Evolutionary conservation across 2,329 filamentous ascomycete genomes (phyloP).

Genomic region (Neofusicoccum cordaticola): DNA sequence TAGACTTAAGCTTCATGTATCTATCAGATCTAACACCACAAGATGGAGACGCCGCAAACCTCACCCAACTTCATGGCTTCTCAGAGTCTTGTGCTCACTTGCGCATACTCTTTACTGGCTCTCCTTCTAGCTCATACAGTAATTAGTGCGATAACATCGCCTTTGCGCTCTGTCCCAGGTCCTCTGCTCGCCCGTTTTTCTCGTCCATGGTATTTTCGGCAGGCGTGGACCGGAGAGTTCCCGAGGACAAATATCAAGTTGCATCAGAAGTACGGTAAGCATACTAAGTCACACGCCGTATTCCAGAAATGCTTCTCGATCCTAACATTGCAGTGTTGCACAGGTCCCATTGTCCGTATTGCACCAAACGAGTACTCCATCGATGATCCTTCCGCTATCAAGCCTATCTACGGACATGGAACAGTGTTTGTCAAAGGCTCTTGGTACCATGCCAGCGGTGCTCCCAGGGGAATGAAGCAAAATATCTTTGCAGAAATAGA

Average conservation of each 20-base stretch:
- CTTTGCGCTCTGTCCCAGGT: background rate
- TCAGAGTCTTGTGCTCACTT: no score
- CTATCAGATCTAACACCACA: no score
- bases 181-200: background rate
- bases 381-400: constrained; percentile 29
- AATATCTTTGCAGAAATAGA: background rate
- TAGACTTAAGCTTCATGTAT: no score
- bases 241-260: constrained; percentile 31
- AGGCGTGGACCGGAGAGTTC: background rate
- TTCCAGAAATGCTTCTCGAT: background rate
- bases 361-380: constrained; percentile 31
- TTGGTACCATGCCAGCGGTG: constrained; percentile 51
- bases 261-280: constrained; percentile 22
- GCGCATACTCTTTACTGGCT: no score
- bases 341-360: constrained; percentile 31
- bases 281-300: background rate
- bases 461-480: background rate
- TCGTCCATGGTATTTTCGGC: background rate
- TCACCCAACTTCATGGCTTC: no score
- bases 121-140: no score
- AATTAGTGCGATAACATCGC: background rate
- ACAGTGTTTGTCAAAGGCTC: constrained; percentile 54
- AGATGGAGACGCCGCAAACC: no score
- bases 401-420: constrained; percentile 28
- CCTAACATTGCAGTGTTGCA: constrained; percentile 13